Evolutionary conservation across 1,284 basidiomycete genomes (phyloP), one percentile per base, ranked within the genome.

Genomic region (Sporisorium iseilematis-ciliati): DNA sequence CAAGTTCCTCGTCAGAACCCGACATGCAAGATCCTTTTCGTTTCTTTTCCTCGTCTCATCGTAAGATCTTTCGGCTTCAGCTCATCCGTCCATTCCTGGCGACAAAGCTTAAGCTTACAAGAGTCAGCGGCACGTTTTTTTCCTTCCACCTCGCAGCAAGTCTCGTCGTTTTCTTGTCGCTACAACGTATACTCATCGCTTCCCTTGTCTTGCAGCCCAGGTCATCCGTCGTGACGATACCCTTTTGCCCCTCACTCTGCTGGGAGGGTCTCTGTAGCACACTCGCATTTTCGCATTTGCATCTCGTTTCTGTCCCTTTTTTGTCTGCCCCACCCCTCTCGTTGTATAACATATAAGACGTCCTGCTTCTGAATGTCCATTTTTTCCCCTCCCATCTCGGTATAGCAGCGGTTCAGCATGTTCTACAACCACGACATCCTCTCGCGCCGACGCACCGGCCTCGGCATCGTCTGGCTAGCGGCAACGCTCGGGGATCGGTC

Each of bases 401-500:
- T n/a, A n/a, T n/a, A n/a, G n/a, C n/a, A n/a, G n/a, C n/a, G n/a
- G n/a, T n/a, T 29, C 42, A 25, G 3, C 23, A 81, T 81, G 80
- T 81, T 81, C 49, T 81, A 78, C 70, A 78, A 57, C 52, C 46
- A 45, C 45, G 79, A 81, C 57, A 74, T 81, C 38, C 76, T 82
- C 25, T 58, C 64, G 1, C 67, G 68, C 10, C 66, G 74, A 35
- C 65, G 69, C 23, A 67, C 56, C 3, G 78, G 81, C 1, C 68
- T 82, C 1, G 78, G 76, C 31, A 60, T 82, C n/a, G 71, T 81
- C n/a, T 82, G 80, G 80, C 71, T 82, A 0, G 81, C 80, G 0
- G 80, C 79, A 0, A 82, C 81, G 2, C 51, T 82, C 2, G 79
- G 81, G 14, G 64, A 68, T 51, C 59, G 65, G 1, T 65, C 46